These are phyloP conservation scores for Xylaria sp. DNA, from an alignment of 2,329 filamentous ascomycete species.

Conservation along the genomic window DNA sequence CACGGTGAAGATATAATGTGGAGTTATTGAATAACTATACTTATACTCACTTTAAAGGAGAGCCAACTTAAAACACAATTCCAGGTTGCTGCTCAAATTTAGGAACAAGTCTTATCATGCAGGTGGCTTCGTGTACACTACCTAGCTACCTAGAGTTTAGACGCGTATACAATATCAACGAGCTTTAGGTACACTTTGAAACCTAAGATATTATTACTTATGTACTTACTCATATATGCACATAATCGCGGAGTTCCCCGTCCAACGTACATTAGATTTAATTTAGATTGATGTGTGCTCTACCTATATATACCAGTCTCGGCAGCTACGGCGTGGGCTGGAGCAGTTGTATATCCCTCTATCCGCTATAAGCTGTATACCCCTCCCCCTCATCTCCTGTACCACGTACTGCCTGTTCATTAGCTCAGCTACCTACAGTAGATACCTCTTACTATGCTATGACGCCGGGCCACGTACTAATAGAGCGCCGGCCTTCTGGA, in stretches of 20 bases:
- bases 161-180: neutral
- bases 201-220: neutral
- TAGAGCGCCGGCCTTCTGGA: conserved; percentile 15
- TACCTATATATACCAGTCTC: too few species aligned
- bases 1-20: neutral
- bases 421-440: conserved; percentile 20
- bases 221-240: neutral
- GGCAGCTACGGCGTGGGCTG: too few species aligned
- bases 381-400: conserved; percentile 21
- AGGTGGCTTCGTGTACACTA: neutral
- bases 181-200: neutral
- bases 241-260: conserved; percentile 31
- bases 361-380: conserved; percentile 21
- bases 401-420: conserved; percentile 17
- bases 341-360: conserved; percentile 10
- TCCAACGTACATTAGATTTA: too few species aligned
- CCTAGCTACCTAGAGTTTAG: neutral
- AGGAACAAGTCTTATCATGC: neutral
- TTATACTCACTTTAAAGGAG: too few species aligned
- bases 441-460: neutral
- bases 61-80: too few species aligned
- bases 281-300: too few species aligned
- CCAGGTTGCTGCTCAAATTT: too few species aligned
- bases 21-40: too few species aligned
- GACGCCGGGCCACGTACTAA: conserved; percentile 17